Evolutionary conservation across 1,139 yeast species (phyloP).

Genomic region (Suhomyces atakaporum): DNA sequence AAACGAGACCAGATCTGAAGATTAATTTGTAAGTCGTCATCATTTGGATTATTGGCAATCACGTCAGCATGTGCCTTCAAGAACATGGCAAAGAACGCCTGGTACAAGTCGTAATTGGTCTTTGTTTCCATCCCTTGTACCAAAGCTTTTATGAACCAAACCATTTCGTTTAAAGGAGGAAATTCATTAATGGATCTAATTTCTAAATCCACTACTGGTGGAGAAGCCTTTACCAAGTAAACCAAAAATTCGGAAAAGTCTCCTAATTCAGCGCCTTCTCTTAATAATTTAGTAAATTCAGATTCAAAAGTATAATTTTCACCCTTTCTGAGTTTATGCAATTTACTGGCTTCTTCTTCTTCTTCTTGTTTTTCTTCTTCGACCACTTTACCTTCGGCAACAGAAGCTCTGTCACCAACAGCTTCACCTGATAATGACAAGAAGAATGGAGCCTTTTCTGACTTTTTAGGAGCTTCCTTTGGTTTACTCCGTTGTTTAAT

Average conservation of each 20-base stretch:
- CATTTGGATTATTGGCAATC: slow-evolving; percentile 50
- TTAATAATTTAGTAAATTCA: slow-evolving; percentile 65
- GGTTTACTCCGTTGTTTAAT: slow-evolving; percentile 90
- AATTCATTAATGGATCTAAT: slow-evolving; percentile 72
- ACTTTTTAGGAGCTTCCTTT: slow-evolving; percentile 82
- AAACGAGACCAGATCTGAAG: slow-evolving; percentile 52
- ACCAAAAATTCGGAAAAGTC: slow-evolving; percentile 55
- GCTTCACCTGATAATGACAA: slow-evolving; percentile 63
- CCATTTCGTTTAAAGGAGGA: slow-evolving; percentile 66
- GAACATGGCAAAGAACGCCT: slow-evolving; percentile 78
- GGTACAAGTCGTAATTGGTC: slow-evolving; percentile 65
- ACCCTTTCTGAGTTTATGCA: slow-evolving; percentile 30
- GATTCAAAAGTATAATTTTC: slow-evolving; percentile 58
- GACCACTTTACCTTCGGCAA: slow-evolving; percentile 49
- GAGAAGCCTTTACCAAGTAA: slow-evolving; percentile 64
- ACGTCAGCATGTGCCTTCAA: slow-evolving; percentile 84
- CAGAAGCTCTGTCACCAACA: slow-evolving; percentile 70
- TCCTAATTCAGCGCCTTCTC: slow-evolving; percentile 44
- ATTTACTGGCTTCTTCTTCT: slow-evolving; percentile 25
- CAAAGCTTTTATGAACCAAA: slow-evolving; percentile 65
- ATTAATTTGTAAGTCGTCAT: slow-evolving; percentile 39
- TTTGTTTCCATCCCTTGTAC: slow-evolving; percentile 59
- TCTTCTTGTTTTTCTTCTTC: slow-evolving; percentile 14
- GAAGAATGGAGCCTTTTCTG: slow-evolving; percentile 83
- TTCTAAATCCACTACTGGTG: slow-evolving; percentile 82